Percentiles rank a stretch among this genome's conserved stretches.
Evolutionary conservation across 106 monocot genomes (phyloP).

Genomic region (Cymbidium sinense): DNA sequence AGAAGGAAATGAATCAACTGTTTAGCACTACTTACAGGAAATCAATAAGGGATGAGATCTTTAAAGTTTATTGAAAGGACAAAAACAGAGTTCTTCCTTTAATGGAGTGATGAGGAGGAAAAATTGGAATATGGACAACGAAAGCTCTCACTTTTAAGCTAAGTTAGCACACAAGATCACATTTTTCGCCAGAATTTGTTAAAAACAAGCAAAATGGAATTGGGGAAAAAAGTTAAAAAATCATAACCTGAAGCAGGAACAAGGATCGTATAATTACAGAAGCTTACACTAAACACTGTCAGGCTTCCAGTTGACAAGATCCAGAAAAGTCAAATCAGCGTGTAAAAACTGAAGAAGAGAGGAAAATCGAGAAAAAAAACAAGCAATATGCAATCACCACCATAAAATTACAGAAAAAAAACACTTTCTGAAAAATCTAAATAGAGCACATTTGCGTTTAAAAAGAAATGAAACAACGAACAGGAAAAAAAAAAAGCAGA

Average conservation of each 20-base stretch:
- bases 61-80: background rate
- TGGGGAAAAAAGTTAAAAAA: too few species aligned
- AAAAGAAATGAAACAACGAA: background rate
- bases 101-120: too few species aligned
- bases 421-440: background rate
- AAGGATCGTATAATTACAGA: too few species aligned
- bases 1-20: too few species aligned
- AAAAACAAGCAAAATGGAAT: too few species aligned
- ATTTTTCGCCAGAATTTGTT: too few species aligned
- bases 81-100: background rate
- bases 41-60: background rate
- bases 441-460: too few species aligned
- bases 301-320: background rate
- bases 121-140: too few species aligned
- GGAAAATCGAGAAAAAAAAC: background rate
- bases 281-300: too few species aligned
- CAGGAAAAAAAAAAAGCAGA: constrained; percentile 1
- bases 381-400: background rate
- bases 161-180: too few species aligned
- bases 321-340: background rate
- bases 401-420: background rate
- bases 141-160: background rate
- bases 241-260: too few species aligned
- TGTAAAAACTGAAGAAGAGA: background rate
- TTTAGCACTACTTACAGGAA: background rate